Percentiles rank a stretch among this genome's conserved stretches.
Evolutionary conservation across 2,329 filamentous ascomycete species (phyloP).

Genomic region (Lachnellula cervina): DNA sequence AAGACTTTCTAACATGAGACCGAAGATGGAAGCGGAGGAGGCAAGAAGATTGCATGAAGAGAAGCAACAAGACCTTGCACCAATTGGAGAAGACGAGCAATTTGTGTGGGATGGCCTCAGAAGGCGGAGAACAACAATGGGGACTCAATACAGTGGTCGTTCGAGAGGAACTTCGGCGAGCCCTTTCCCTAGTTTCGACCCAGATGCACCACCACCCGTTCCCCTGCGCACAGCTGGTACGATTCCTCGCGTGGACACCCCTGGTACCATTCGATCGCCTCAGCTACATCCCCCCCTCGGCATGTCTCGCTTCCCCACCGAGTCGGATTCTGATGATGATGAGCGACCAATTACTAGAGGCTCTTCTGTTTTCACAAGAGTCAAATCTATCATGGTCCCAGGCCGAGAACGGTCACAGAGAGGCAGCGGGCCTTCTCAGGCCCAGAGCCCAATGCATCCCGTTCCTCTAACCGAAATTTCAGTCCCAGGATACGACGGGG

Average conservation of each 20-base stretch:
- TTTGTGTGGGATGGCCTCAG: constrained; percentile 87
- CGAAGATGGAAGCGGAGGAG: constrained; percentile 76
- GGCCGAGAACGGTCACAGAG: constrained; percentile 16
- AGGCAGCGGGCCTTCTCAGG: constrained; percentile 28
- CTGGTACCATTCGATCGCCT: constrained; percentile 3
- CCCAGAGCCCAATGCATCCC: constrained; percentile 54
- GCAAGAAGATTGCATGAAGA: constrained; percentile 75
- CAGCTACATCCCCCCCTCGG: constrained; percentile 69
- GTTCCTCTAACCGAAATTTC: constrained; percentile 59
- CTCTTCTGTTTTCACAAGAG: constrained; percentile 41
- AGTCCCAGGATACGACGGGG: constrained; percentile 43
- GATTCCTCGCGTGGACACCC: not conserved
- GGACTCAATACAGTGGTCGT: constrained; percentile 30
- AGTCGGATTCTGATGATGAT: constrained; percentile 54
- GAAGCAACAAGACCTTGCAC: constrained; percentile 65
- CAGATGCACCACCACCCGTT: constrained; percentile 24
- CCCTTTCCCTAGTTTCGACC: constrained; percentile 21
- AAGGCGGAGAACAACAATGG: constrained; percentile 57
- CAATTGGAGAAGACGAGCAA: constrained; percentile 72
- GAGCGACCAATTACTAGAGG: constrained; percentile 44
- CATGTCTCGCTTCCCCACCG: constrained; percentile 76
- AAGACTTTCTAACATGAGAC: constrained; percentile 68
- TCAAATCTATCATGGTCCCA: constrained; percentile 31
- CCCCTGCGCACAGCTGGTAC: constrained; percentile 8
- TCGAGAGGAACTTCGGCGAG: constrained; percentile 26